phyloP scores from a whole-genome alignment of 208 protist genomes.

The Leishmania amazonensis region DNA sequence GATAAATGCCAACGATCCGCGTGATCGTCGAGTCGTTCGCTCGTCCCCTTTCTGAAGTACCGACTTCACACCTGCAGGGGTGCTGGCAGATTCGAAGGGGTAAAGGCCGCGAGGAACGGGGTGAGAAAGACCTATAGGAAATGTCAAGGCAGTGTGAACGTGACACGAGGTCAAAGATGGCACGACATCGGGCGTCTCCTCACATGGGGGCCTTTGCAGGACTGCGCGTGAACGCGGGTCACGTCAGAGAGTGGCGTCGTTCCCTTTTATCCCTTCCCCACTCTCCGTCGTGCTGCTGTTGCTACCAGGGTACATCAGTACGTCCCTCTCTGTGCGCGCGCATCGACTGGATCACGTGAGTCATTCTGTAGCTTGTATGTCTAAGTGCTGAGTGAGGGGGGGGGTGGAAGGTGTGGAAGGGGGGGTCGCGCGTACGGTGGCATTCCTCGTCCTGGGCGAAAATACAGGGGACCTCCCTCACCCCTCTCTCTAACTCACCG shows the following conservation, averaged over 20 bases:
- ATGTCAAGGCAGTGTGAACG: background rate
- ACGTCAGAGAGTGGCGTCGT: background rate
- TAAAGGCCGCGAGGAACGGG: background rate
- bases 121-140: background rate
- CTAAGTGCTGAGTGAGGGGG: background rate
- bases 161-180: background rate
- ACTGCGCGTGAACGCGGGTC: background rate
- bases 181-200: background rate
- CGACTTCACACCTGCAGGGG: background rate
- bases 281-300: background rate
- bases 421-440: background rate
- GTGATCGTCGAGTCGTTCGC: background rate
- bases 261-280: background rate
- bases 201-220: too few species aligned
- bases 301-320: background rate
- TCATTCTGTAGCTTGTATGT: background rate
- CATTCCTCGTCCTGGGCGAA: background rate
- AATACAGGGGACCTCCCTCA: background rate
- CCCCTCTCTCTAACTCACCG: background rate
- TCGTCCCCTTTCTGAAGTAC: background rate
- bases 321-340: background rate
- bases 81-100: background rate
- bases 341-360: background rate
- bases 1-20: background rate
- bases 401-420: background rate